Base-by-base conservation (phyloP, 2,329 filamentous ascomycete species). In the Aspergillus thermomutatus region DNA sequence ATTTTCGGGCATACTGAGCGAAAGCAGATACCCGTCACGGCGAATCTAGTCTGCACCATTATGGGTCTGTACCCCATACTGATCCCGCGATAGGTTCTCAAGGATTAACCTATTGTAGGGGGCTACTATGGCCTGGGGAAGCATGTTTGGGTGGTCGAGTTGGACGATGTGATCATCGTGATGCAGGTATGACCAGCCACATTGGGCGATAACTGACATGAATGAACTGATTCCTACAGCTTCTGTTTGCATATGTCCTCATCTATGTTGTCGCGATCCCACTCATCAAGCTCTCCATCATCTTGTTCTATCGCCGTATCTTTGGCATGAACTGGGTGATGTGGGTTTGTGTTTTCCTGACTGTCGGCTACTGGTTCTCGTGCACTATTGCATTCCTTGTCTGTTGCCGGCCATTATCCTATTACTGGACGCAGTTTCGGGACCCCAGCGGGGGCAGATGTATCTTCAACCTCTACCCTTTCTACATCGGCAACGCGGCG, bases 301-400 rank as follows among this genome's bases (percentile, higher is more conserved):
- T 64, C 9, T 50, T 63, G 14, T 51, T 64, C 19, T 64, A 64
- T 43, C 63, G 53, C n/a, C 63, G 63, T 7, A 60, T 65, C 28
- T 65, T 64, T 46, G 53, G 59, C 21, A 50, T 64, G 31, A 57
- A 54, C 11, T 56, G 52, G 53, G 34, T 54, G 5, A 41, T 65
- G 27, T 63, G 56, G 23, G 26, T 62, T 41, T 63, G 62, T 31
- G 54, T 41, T 1, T 56, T 58, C 50, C 50, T 64, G 4, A 49
- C 60, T 0, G 34, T 64, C 25, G 57, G 57, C 6, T 62, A 63
- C 43, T 49, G 49, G 9, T 50, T 61, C 49, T 49, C 58, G 4
- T 52, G 55, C 11, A 41, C 53, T 6, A 55, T 52, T 5, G 48
- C 58, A 10, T 55, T 63, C 43, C 53, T 53, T 1, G 9, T 54